Evolutionary conservation across 805 yeast genomes (phyloP).

Genomic region (Grigorovia yakushimaensis): DNA sequence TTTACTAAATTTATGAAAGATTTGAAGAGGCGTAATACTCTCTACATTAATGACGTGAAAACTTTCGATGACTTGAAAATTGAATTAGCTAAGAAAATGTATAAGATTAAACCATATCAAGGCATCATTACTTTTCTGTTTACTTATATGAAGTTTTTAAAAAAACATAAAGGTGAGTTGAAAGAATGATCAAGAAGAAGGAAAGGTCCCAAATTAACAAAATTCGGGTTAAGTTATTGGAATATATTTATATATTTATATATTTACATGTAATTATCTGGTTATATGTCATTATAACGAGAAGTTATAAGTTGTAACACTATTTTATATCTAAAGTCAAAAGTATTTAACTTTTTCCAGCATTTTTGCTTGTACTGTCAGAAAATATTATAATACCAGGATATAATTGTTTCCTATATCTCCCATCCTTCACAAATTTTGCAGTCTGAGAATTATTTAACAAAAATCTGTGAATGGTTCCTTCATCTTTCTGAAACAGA

Average conservation of each 20-base stretch:
- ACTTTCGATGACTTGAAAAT: conserved; percentile 39
- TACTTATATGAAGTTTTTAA: conserved; percentile 43
- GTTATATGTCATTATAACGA: no score
- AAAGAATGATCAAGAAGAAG: neutral
- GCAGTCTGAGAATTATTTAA: conserved; percentile 29
- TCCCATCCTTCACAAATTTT: conserved; percentile 34
- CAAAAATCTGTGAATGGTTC: conserved; percentile 31
- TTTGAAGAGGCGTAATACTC: neutral
- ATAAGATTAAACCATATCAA: conserved; percentile 31
- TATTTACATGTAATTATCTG: neutral
- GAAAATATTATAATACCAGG: neutral
- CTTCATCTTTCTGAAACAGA: conserved; percentile 30
- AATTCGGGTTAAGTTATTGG: no score
- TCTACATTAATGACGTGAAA: conserved; percentile 12
- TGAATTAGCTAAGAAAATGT: conserved; percentile 33
- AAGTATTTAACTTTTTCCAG: no score
- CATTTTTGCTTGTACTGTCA: neutral
- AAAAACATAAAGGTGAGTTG: conserved; percentile 12
- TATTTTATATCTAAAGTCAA: no score
- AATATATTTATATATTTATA: no score
- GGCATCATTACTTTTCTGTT: conserved; percentile 44
- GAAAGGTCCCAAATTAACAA: no score
- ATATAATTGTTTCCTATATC: conserved; percentile 31
- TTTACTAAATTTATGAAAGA: conserved; percentile 13
- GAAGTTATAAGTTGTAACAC: neutral